Evolutionary conservation across 2,329 filamentous ascomycete genomes (phyloP).

Genomic region (Lizonia empirigonia): DNA sequence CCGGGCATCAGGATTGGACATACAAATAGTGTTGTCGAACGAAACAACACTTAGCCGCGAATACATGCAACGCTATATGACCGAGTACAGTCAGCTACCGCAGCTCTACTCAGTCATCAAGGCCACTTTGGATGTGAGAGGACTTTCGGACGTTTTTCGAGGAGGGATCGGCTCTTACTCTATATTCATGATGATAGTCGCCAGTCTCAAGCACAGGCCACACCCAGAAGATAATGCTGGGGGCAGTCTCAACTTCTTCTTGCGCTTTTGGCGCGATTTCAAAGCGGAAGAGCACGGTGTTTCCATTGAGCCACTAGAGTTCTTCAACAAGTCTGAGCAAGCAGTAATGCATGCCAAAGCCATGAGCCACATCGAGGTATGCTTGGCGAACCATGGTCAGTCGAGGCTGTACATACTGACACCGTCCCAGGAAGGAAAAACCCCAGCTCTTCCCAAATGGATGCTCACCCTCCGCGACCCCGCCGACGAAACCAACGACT

Average conservation of each 20-base stretch:
- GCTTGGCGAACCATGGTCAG: too few species aligned
- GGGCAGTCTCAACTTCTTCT: constrained; percentile 54
- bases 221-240: constrained; percentile 44
- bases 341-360: constrained; percentile 25
- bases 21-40: constrained; percentile 59
- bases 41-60: constrained; percentile 49
- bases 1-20: constrained; percentile 53
- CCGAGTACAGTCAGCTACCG: constrained; percentile 56
- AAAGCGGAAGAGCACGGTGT: constrained; percentile 56
- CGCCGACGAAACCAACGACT: constrained; percentile 62
- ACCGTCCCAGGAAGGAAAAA: constrained; percentile 18
- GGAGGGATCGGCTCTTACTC: constrained; percentile 62
- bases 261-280: constrained; percentile 57
- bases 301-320: constrained; percentile 54
- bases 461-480: constrained; percentile 65
- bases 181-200: constrained; percentile 63
- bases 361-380: constrained; percentile 27
- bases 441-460: constrained; percentile 28
- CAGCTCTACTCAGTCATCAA: constrained; percentile 58
- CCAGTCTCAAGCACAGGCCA: constrained; percentile 56
- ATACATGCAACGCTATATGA: constrained; percentile 54
- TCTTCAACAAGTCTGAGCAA: constrained; percentile 49
- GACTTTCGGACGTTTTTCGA: constrained; percentile 54
- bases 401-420: constrained; percentile 19
- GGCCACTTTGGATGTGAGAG: constrained; percentile 57